A percentile compares a stretch with the other conserved stretches of the same genome.
Conservation (phyloP, 2,329 filamentous ascomycete species). For the Calonectria honghensis region DNA sequence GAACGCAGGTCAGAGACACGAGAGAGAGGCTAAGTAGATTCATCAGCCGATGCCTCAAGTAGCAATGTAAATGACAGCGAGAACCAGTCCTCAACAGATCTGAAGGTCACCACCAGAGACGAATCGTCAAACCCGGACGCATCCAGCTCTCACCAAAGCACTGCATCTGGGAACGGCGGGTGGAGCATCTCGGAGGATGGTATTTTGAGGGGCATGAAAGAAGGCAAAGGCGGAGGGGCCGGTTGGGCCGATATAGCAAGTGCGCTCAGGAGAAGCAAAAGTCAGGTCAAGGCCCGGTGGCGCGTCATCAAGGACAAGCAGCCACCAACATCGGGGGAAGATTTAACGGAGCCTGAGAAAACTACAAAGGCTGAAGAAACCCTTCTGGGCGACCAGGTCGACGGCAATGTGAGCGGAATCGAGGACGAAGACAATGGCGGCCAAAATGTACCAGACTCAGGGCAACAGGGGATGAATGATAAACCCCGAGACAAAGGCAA, state of each 20-base stretch:
- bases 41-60: conserved; percentile 31
- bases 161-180: conserved; percentile 23
- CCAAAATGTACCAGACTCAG: background rate
- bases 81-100: conserved; percentile 33
- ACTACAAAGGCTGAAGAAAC: conserved; percentile 9
- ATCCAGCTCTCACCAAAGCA: conserved; percentile 17
- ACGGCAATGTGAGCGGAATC: background rate
- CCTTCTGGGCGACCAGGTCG: background rate
- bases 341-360: conserved; percentile 19
- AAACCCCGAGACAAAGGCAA: conserved; percentile 29
- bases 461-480: conserved; percentile 24
- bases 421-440: conserved; percentile 8
- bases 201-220: conserved; percentile 60
- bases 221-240: conserved; percentile 49
- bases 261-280: conserved; percentile 54
- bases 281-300: conserved; percentile 59
- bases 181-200: conserved; percentile 62
- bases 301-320: conserved; percentile 55
- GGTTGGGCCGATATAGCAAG: conserved; percentile 58
- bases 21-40: conserved; percentile 13
- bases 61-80: conserved; percentile 22
- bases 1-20: background rate
- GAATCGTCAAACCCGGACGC: conserved; percentile 29
- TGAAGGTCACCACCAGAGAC: background rate
- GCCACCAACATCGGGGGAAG: background rate